Percentiles rank a stretch among this genome's conserved stretches.
Conservation (phyloP, 1,284 basidiomycete species). For the Cyathus pygmaeus region DNA sequence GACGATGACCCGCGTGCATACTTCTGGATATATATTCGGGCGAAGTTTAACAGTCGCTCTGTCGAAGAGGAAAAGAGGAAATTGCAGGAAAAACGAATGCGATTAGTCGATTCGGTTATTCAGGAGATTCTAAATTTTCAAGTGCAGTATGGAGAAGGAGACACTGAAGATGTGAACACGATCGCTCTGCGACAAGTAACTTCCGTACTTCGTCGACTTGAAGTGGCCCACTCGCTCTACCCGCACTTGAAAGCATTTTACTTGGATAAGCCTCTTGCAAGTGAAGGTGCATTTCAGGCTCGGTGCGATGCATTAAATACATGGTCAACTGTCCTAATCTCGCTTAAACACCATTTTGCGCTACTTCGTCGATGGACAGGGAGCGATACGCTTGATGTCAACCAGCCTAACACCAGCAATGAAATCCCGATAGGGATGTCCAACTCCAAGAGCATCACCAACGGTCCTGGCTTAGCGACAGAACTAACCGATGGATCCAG, state of each 20-base stretch:
- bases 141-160: slow-evolving; percentile 51
- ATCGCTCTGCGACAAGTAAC: slow-evolving; percentile 79
- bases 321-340: slow-evolving; percentile 87
- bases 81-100: slow-evolving; percentile 84
- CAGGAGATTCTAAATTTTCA: slow-evolving; percentile 85
- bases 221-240: slow-evolving; percentile 88
- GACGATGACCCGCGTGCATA: slow-evolving; percentile 72
- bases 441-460: slow-evolving; percentile 20
- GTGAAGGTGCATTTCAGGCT: slow-evolving; percentile 73
- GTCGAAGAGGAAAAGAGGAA: slow-evolving; percentile 86
- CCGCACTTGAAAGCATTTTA: slow-evolving; percentile 86
- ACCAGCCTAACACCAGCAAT: slow-evolving; percentile 72
- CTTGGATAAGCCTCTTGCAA: slow-evolving; percentile 78
- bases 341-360: slow-evolving; percentile 80
- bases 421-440: slow-evolving; percentile 59
- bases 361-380: slow-evolving; percentile 92
- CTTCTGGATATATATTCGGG: slow-evolving; percentile 92
- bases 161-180: slow-evolving; percentile 54
- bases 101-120: slow-evolving; percentile 84
- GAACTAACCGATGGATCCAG: slow-evolving; percentile 70
- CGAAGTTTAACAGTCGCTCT: slow-evolving; percentile 83
- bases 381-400: slow-evolving; percentile 89
- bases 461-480: slow-evolving; percentile 34
- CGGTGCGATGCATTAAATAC: slow-evolving; percentile 89
- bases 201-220: slow-evolving; percentile 80